Base-by-base conservation (phyloP, 306 rosid genomes). In the Prinsepia uniflora region DNA sequence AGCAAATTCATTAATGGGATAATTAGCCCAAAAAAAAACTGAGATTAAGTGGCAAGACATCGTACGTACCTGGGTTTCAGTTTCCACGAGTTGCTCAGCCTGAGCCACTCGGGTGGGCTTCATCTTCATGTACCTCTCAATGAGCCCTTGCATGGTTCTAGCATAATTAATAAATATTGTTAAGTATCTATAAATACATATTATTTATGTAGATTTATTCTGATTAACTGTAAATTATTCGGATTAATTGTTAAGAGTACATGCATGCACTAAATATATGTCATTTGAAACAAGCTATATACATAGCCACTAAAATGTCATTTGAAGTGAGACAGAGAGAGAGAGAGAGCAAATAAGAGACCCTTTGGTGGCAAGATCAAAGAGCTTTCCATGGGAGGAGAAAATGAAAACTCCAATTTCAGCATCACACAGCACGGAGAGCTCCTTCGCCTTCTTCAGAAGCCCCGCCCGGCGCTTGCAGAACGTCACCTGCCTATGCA, bases 391-490 rank as follows among this genome's bases (percentile, higher is more conserved):
- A 73, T 90, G 93, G 17, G 96, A 71, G 79, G 98, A 90, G 96
- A 88, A 90, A 81, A 92, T 85, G 90, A 92, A 39, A 15, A 92
- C 65, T 48, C 96, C 98, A 82, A 92, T 86, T 66, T 92, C 96
- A 73, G 96, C 96, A 56, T 92, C 98, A 79, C 98, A 92, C 39
- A 92, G 84, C 63, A 90, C 96, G 67, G 98, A 92, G 24, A 92
- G 96, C 83, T 92, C 98, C 77, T 86, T 90, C 2, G 98, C 98
- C 88, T 92, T 92, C 96, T 92, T 92, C 3, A 92, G 85, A 43
- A 92, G 96, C 76, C 98, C 98, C 0, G 93, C 90, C 68, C 98
- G 88, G 66, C 98, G 96, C 82, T 92, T 92, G 78, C 98, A 90
- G 71, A 92, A 92, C 63, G 98, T 92, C 0, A 92, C 96, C 71